Conservation (phyloP, 257 asterid species). For the Thymus quinquecostatus region DNA sequence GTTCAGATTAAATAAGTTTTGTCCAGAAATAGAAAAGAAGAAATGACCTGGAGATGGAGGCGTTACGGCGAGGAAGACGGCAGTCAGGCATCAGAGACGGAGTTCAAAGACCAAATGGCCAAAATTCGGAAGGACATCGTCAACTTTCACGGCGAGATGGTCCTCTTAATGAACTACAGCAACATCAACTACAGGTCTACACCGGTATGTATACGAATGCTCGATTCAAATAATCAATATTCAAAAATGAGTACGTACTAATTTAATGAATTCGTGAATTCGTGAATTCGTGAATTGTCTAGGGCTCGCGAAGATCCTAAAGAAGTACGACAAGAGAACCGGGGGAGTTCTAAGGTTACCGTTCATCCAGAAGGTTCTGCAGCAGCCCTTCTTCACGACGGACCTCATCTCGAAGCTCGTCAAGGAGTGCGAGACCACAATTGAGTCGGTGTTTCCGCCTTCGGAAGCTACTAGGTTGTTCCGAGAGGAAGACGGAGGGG, state of each 20-base stretch:
- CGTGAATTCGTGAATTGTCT: background rate
- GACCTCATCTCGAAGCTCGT: slow-evolving; percentile 81
- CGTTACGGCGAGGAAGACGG: too few relatives aligned
- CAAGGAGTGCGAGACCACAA: slow-evolving; percentile 78
- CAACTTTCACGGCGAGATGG: slow-evolving; percentile 98
- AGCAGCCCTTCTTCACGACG: slow-evolving; percentile 93
- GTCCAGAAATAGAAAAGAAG: too few relatives aligned
- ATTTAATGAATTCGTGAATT: background rate
- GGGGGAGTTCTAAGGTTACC: slow-evolving; percentile 78
- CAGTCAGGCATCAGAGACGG: too few relatives aligned
- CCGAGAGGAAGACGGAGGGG: too few relatives aligned
- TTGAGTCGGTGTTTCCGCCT: slow-evolving; percentile 34
- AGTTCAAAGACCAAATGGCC: slow-evolving; percentile 64
- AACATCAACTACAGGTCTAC: slow-evolving; percentile 63
- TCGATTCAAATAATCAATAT: too few relatives aligned
- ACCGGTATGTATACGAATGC: slow-evolving; percentile 32
- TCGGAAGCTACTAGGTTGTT: too few relatives aligned
- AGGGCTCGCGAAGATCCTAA: slow-evolving; percentile 88
- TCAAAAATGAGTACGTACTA: too few relatives aligned
- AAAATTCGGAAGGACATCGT: slow-evolving; percentile 79
- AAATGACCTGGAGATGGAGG: too few relatives aligned
- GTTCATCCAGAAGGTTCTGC: slow-evolving; percentile 21
- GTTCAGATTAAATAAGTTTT: too few relatives aligned
- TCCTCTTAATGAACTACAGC: slow-evolving; percentile 81
- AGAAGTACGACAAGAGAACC: slow-evolving; percentile 88